These are phyloP conservation scores for Sporisorium exsertum DNA, from an alignment of 1,284 basidiomycete genomes.

Conservation along the genomic window DNA sequence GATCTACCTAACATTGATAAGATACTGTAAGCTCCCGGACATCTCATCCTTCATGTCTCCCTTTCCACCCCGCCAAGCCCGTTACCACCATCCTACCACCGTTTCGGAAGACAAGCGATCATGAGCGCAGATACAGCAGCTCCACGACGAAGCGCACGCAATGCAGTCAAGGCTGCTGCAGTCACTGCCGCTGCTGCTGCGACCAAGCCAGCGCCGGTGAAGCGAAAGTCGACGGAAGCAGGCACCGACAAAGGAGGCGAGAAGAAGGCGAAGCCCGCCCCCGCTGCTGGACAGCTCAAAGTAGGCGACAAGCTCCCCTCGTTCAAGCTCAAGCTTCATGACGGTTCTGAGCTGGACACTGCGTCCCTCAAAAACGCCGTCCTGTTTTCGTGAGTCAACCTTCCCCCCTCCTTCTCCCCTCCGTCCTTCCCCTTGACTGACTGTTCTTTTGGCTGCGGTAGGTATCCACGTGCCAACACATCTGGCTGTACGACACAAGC, in stretches of 20 bases:
- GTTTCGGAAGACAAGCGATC: neutral
- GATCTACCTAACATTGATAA: too few relatives aligned
- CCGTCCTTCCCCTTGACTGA: neutral
- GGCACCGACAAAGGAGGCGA: neutral
- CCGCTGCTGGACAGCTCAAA: constrained; percentile 71
- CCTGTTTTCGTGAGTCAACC: constrained; percentile 36
- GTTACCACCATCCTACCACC: neutral
- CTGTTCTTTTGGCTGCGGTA: neutral
- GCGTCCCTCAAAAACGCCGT: constrained; percentile 30
- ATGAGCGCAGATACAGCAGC: constrained; percentile 17
- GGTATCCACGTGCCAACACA: constrained; percentile 57
- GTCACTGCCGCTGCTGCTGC: neutral
- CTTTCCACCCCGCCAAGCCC: neutral
- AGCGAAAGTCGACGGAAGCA: constrained; percentile 11
- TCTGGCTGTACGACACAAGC: constrained; percentile 63
- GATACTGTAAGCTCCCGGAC: too few relatives aligned
- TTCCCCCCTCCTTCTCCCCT: too few relatives aligned
- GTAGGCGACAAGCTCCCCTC: constrained; percentile 83
- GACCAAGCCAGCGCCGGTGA: neutral
- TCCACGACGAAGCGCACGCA: constrained; percentile 37
- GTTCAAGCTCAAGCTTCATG: constrained; percentile 75
- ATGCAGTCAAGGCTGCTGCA: constrained; percentile 31
- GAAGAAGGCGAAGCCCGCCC: constrained; percentile 33
- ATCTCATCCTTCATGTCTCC: neutral
- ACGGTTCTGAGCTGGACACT: constrained; percentile 19